Evolutionary conservation across 129 eudicot genomes (phyloP), one percentile per base, ranked within the genome.

Genomic region (Flaveria trinervia): DNA sequence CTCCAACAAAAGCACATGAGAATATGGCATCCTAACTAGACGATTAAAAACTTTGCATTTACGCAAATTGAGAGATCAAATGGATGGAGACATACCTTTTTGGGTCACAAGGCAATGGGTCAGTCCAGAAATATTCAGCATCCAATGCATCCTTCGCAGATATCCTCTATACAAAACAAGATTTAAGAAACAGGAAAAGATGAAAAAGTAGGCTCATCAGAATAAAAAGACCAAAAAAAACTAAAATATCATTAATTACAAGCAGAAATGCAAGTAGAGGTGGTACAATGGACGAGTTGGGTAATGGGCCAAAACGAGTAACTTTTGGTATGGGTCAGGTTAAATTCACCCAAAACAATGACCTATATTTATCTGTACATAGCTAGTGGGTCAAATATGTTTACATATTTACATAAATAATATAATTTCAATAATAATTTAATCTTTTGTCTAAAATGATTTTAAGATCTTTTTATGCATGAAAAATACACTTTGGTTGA

Each of bases 61-160:
- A 23, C 6, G 25, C 5, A 20, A 15, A 36, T 23, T 51, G 9
- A 8, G 17, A 17, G 44, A 57, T 4, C 41, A 10, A 6, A 25
- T 6, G 66, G 4, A 14, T 52, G 50, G 44, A 78, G 60, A 8
- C 83, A 28, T 81, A 88, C 98, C 91, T 88, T 84, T 90, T 93
- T 0, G 95, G 99, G 80, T 94, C 97, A 56, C 97, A 94, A 49
- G 99, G 99, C 56, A 94, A 79, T 2, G 99, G 99, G 75, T 94
- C 97, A 13, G 90, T 75, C 97, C 99, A 91, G 81, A 94, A 94
- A 81, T 94, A 94, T 56, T 94, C 99, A 10, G 96, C 97, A 78
- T 94, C 99, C 61, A 94, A 85, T 20, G 99, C 99, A 82, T 91
- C 97, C 72, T 86, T 89, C 5, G 99, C 97, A 33, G 96, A 81